Percentiles rank a stretch among this genome's conserved stretches.
These are phyloP conservation scores for Westerdykella aurantiaca DNA, from an alignment of 2,329 filamentous ascomycete genomes.

Conservation along the genomic window DNA sequence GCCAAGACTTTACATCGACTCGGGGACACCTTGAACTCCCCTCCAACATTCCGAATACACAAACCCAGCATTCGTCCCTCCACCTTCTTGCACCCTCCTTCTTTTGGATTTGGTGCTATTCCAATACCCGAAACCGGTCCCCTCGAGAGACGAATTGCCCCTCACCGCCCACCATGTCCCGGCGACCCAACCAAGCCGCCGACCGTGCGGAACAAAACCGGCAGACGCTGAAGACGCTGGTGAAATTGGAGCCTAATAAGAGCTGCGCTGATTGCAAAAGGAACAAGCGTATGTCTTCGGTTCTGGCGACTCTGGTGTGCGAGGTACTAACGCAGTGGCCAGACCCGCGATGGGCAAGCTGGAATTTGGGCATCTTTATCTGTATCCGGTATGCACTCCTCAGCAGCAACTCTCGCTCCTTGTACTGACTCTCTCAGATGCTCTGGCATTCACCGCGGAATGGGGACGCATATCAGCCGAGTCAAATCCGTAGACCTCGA, in stretches of 20 bases:
- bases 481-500: slow-evolving; percentile 98
- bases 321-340: slow-evolving; percentile 20
- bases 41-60: not conserved
- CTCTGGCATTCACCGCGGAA: slow-evolving; percentile 95
- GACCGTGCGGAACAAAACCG: slow-evolving; percentile 91
- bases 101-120: too few relatives aligned
- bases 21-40: too few relatives aligned
- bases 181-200: slow-evolving; percentile 72
- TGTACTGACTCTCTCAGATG: slow-evolving; percentile 47
- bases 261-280: slow-evolving; percentile 97
- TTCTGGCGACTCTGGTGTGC: not conserved
- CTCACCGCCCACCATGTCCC: slow-evolving; percentile 58
- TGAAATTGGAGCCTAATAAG: slow-evolving; percentile 95
- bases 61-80: not conserved
- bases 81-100: not conserved
- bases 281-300: slow-evolving; percentile 73
- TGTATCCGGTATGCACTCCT: slow-evolving; percentile 64
- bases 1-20: slow-evolving; percentile 1
- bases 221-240: slow-evolving; percentile 84
- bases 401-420: not conserved
- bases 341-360: slow-evolving; percentile 98
- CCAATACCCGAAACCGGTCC: too few relatives aligned
- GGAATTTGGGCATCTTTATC: slow-evolving; percentile 95
- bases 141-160: too few relatives aligned
- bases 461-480: slow-evolving; percentile 97